phyloP scores from a whole-genome alignment of 2,329 filamentous ascomycete genomes.

The Pyricularia grisea region DNA sequence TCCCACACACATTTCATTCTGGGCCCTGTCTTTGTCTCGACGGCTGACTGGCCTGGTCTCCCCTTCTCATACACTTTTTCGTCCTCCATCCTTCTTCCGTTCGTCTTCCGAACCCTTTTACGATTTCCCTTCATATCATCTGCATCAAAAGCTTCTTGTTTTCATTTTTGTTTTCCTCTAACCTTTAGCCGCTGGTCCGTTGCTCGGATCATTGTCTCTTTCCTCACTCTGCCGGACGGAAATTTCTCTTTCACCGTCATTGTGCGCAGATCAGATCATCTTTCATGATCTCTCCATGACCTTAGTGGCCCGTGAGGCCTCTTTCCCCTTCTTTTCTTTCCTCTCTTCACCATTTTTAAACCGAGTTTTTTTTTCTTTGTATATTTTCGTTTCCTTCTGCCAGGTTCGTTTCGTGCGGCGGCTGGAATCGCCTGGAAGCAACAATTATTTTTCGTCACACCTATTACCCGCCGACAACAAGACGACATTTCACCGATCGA shows the following conservation, averaged over 20 bases:
- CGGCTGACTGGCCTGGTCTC: neutral
- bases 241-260: constrained; percentile 5
- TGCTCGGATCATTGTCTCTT: constrained; percentile 4
- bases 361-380: constrained; percentile 8
- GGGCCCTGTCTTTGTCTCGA: neutral
- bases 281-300: constrained; percentile 29
- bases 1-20: neutral
- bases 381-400: constrained; percentile 16
- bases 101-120: constrained; percentile 5
- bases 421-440: constrained; percentile 32
- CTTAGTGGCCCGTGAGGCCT: constrained; percentile 29
- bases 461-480: neutral
- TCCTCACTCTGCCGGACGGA: neutral
- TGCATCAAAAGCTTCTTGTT: constrained; percentile 12
- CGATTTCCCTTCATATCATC: constrained; percentile 16
- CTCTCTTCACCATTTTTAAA: neutral
- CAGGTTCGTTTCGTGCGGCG: constrained; percentile 20
- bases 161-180: constrained; percentile 8
- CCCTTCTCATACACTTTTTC: neutral
- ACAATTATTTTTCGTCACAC: neutral
- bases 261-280: constrained; percentile 3
- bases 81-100: constrained; percentile 8
- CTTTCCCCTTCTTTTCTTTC: constrained; percentile 17
- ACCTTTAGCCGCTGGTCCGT: constrained; percentile 17
- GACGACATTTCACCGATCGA: neutral